Evolutionary conservation across 495 filamentous ascomycete species (phyloP).

Genomic region (Annulohypoxylon nitens): DNA sequence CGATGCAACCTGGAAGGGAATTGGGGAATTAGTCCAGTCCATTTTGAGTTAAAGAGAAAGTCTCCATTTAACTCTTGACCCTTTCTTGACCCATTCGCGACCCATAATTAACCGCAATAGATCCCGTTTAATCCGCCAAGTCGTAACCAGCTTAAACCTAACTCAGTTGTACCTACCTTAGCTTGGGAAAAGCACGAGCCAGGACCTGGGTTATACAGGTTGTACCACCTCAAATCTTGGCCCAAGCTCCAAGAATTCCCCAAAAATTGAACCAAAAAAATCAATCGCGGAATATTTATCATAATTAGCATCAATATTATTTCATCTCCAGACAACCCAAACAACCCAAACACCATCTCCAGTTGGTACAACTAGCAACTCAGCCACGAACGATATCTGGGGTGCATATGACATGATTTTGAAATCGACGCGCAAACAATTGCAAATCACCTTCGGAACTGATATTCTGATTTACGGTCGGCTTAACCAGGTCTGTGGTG

Average conservation of each 20-base stretch:
- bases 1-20: conserved; percentile 23
- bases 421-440: not conserved
- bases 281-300: conserved; percentile 14
- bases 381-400: conserved; percentile 16
- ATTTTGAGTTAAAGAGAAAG: conserved; percentile 15
- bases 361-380: conserved; percentile 13
- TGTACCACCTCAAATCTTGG: conserved; percentile 1
- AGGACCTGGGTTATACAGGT: conserved; percentile 1
- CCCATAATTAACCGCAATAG: conserved; percentile 47
- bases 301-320: not conserved
- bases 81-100: not conserved
- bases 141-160: conserved; percentile 15
- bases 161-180: conserved; percentile 13
- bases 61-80: not conserved
- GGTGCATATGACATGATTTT: conserved; percentile 10
- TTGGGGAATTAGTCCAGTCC: conserved; percentile 7
- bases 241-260: conserved; percentile 10
- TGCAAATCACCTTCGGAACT: conserved; percentile 14
- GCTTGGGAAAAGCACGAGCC: conserved; percentile 23
- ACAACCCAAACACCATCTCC: conserved; percentile 18
- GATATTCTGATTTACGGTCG: conserved; percentile 14
- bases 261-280: conserved; percentile 7
- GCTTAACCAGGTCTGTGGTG: conserved; percentile 20
- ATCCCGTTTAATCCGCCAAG: conserved; percentile 40
- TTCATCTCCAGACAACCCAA: conserved; percentile 9